A percentile compares a stretch with the other conserved stretches of the same genome.
Conservation (phyloP, 2,329 filamentous ascomycete genomes). For the Sporothrix brunneoviolacea region DNA sequence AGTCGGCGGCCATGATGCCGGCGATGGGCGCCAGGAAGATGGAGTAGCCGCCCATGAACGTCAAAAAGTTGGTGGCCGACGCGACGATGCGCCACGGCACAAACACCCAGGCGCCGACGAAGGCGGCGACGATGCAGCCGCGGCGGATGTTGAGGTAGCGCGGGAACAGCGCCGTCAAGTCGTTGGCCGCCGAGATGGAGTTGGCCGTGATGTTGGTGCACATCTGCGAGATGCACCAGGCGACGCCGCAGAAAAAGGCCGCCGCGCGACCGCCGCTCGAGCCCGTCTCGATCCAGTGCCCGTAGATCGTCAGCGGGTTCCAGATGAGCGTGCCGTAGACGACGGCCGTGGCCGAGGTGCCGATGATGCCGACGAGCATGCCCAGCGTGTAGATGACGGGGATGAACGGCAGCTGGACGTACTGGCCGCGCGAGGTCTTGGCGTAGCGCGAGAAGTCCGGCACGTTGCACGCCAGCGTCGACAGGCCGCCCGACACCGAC, state of each 20-base stretch:
- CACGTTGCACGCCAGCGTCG: conserved; percentile 32
- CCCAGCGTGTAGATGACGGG: conserved; percentile 36
- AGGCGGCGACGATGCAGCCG: conserved; percentile 41
- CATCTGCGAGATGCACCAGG: conserved; percentile 20
- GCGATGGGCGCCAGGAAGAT: conserved; percentile 18
- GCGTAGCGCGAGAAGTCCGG: conserved; percentile 39
- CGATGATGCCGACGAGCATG: too few species aligned
- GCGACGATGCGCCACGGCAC: conserved; percentile 23
- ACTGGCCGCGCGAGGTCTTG: conserved; percentile 36
- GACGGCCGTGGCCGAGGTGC: conserved; percentile 33
- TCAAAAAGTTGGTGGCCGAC: conserved; percentile 19
- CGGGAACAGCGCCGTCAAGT: conserved; percentile 29
- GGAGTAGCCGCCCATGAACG: conserved; percentile 15
- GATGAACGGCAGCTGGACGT: conserved; percentile 33
- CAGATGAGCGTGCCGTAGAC: conserved; percentile 31
- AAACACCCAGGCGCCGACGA: too few species aligned
- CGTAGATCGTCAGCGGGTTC: conserved; percentile 24
- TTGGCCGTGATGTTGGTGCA: conserved; percentile 31
- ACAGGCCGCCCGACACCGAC: conserved; percentile 28
- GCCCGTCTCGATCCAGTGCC: conserved; percentile 20
- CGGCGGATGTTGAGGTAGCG: conserved; percentile 32
- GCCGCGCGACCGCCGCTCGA: conserved; percentile 18
- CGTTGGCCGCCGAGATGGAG: conserved; percentile 33
- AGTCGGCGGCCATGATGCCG: conserved; percentile 16
- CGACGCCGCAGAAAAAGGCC: conserved; percentile 19